Base-by-base conservation (phyloP, 306 rosid species). In the Glycine soja region DNA sequence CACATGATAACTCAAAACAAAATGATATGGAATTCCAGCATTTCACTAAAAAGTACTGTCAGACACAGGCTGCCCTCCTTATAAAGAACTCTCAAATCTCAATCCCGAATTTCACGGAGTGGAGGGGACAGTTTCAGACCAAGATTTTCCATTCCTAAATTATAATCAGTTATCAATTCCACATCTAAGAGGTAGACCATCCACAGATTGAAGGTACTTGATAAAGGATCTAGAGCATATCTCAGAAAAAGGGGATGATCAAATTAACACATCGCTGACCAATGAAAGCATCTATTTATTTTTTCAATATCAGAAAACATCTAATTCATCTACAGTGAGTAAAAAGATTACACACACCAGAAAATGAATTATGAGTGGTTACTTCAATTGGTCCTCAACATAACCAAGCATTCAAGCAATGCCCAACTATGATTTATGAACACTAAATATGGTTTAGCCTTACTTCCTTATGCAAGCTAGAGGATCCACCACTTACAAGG, bases 171-270 rank as follows among this genome's bases (percentile, higher is more conserved):
- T 24, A 24, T 24, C 30, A 24, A 78, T 19, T 50, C 38, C 51
- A 14, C 68, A 69, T 81, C 42, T 14, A 34, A 76, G 82, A 77
- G 8, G 54, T 32, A 61, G n/a, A 81, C n/a, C 71, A 68, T 82
- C 51, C 46, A 51, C 70, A 68, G 19, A 51, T 42, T 59, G 54
- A 72, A 74, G 64, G 52, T 6, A 54, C 45, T 57, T 10, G 16
- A 48, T 45, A 63, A 38, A 45, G 74, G 45, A 68, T 57, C 66
- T 42, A 79, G 45, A n/a, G 70, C 70, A 15, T 73, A 51, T 45
- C 51, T 73, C 34, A 58, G 57, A 72, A 63, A 19, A 58, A 32
- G 4, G 3, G 24, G 48, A 24, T 5, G 59, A 32, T 30, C 12
- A 13, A 62, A 56, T 2, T 11, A 59, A 57, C 34, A 59, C 19